Percentiles rank a stretch among this genome's conserved stretches.
Evolutionary conservation across 139 green algal species (phyloP).

Genomic region (Gonium pectorale): DNA sequence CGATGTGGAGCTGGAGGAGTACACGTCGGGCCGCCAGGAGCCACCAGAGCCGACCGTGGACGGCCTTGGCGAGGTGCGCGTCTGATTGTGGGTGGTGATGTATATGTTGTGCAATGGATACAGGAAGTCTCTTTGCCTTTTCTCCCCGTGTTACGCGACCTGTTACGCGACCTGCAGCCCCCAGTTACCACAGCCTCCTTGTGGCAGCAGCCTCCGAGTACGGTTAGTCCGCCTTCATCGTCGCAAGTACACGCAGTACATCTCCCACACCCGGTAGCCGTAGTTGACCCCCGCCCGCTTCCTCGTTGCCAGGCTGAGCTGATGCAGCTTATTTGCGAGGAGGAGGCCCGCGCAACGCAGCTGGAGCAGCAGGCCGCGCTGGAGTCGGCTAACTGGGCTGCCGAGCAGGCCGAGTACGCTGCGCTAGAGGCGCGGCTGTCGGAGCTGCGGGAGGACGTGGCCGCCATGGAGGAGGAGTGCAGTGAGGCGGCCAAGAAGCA

Average conservation of each 20-base stretch:
- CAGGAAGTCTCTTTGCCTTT: no score
- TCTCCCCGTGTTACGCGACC: no score
- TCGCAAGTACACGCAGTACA: no score
- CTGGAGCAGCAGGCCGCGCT: slow-evolving; percentile 18
- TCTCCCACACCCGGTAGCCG: no score
- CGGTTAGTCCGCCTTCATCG: no score
- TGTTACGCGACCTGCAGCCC: no score
- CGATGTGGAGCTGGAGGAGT: slow-evolving; percentile 21
- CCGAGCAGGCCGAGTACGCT: neutral
- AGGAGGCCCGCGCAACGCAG: slow-evolving; percentile 16
- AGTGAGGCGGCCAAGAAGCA: slow-evolving; percentile 17
- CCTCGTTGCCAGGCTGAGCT: slow-evolving; percentile 27
- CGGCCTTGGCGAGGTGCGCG: slow-evolving; percentile 19
- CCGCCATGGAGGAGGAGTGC: slow-evolving; percentile 21
- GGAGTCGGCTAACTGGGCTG: neutral
- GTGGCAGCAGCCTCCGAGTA: no score
- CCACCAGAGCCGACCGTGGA: neutral
- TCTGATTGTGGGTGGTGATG: neutral
- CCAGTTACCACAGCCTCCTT: no score
- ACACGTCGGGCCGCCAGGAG: neutral
- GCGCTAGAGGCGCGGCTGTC: neutral
- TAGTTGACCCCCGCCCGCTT: no score
- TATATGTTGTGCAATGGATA: no score
- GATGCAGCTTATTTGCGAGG: neutral
- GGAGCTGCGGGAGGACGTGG: slow-evolving; percentile 2